Base-by-base conservation (phyloP, 2,329 filamentous ascomycete species). In the Calonectria pteridis region DNA sequence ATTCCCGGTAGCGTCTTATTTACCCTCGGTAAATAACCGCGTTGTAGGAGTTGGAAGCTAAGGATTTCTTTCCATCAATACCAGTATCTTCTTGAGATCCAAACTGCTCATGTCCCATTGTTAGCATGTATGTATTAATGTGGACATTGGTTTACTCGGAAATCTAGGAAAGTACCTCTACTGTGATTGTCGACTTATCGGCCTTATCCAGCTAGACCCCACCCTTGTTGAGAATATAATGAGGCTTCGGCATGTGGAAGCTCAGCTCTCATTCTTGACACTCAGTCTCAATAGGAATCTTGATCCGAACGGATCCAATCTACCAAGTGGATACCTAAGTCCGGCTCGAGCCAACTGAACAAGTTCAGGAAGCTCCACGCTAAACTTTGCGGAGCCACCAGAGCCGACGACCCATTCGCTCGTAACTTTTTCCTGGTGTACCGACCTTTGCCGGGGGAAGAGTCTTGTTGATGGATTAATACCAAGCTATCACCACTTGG, bases 301-400 rank as follows among this genome's bases (percentile, higher is more conserved):
- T 62, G n/a, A 40, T 13, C 55, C 23, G 55, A 35, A 59, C 4
- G 26, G n/a, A 37, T 35, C 6, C 23, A 28, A 40, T 5, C 26
- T 6, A 26, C 35, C 9, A 28, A 13, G 35, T 62, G 55, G 55
- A 28, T 62, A 62, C 35, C 55, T 28, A 62, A 62, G 55, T 62
- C 55, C 55, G 55, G 35, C 18, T 26, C 33, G 14, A n/a, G 50
- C 13, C 16, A 20, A 4, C 14, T 53, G 26, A 14, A 35, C 35
- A 62, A 40, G 23, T 28, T 40, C 2, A 37, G 33, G 37, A 62
- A 40, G 33, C n/a, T 37, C 55, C 55, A 37, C 55, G 55, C 55
- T 62, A 62, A 23, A 43, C 35, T 62, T 73, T 71, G 74, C 76
- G 77, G 77, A 77, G 75, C 70, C 76, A 29, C 43, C 51, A 23